Percentiles rank a stretch among this genome's conserved stretches.
These are phyloP conservation scores for Extremus antarcticus DNA, from an alignment of 495 filamentous ascomycete species.

Conservation along the genomic window DNA sequence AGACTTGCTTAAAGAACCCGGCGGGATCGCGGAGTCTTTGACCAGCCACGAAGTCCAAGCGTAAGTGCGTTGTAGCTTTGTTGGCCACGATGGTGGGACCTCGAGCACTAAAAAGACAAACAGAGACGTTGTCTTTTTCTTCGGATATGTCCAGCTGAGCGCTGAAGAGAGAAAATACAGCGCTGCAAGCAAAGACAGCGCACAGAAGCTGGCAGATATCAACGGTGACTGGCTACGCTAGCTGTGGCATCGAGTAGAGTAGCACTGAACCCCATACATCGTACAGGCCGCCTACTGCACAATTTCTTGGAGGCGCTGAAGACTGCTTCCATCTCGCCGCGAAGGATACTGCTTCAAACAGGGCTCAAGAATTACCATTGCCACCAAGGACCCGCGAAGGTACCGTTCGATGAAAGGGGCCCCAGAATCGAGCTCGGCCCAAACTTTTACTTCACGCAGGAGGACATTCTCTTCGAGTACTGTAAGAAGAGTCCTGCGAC, in stretches of 20 bases:
- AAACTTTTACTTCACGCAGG: conserved; percentile 45
- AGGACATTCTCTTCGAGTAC: conserved; percentile 34
- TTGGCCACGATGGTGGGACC: not conserved
- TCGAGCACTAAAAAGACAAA: not conserved
- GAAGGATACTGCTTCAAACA: conserved; percentile 37
- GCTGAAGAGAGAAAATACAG: not conserved
- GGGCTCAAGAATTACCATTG: not conserved
- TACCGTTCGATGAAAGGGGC: conserved; percentile 35
- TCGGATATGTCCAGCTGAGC: conserved; percentile 38
- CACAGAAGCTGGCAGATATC: not conserved
- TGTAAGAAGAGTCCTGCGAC: conserved; percentile 20
- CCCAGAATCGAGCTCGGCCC: conserved; percentile 30
- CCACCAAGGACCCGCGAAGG: conserved; percentile 35
- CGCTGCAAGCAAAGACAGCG: not conserved
- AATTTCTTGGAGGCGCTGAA: conserved; percentile 39
- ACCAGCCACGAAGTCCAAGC: conserved; percentile 22
- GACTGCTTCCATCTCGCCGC: conserved; percentile 31
- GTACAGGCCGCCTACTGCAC: conserved; percentile 33
- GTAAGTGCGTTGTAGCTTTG: not conserved
- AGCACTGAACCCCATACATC: conserved; percentile 33
- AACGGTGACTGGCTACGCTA: not conserved
- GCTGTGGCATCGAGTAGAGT: not conserved
- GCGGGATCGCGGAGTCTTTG: conserved; percentile 16
- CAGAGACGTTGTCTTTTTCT: conserved; percentile 42
- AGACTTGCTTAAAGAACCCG: conserved; percentile 33